phyloP scores from a whole-genome alignment of 1,284 basidiomycete species.

The Ceratobasidium sp. region DNA sequence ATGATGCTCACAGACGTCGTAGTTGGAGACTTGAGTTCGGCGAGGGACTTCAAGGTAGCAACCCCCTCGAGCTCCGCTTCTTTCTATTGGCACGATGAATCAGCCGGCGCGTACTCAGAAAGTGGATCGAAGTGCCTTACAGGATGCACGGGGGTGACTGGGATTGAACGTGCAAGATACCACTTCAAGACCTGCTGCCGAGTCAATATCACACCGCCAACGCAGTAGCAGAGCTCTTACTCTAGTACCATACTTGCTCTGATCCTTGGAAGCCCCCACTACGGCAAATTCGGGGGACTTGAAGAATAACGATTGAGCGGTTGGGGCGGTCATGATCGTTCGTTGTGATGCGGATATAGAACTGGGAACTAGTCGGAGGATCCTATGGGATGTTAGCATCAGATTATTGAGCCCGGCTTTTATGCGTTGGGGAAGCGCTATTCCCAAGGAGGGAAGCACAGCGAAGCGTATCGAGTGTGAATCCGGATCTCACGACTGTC shows the following conservation, averaged over 20 bases:
- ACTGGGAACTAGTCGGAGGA: slow-evolving; percentile 10
- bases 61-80: slow-evolving; percentile 69
- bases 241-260: slow-evolving; percentile 76
- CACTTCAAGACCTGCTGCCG: slow-evolving; percentile 67
- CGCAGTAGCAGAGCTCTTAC: slow-evolving; percentile 49
- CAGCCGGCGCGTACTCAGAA: neutral
- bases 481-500: neutral
- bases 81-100: slow-evolving; percentile 54
- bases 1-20: slow-evolving; percentile 81
- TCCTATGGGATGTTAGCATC: neutral
- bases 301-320: slow-evolving; percentile 52
- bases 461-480: neutral
- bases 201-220: slow-evolving; percentile 11
- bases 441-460: neutral
- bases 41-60: slow-evolving; percentile 59
- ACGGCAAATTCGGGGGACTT: slow-evolving; percentile 71
- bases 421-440: neutral
- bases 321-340: slow-evolving; percentile 18
- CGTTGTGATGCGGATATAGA: neutral
- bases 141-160: slow-evolving; percentile 75
- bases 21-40: slow-evolving; percentile 65
- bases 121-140: slow-evolving; percentile 49
- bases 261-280: slow-evolving; percentile 79
- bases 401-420: neutral
- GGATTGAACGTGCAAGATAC: slow-evolving; percentile 68